phyloP scores from a whole-genome alignment of 352 stramenopile genomes.

The Globisporangium lucens region DNA sequence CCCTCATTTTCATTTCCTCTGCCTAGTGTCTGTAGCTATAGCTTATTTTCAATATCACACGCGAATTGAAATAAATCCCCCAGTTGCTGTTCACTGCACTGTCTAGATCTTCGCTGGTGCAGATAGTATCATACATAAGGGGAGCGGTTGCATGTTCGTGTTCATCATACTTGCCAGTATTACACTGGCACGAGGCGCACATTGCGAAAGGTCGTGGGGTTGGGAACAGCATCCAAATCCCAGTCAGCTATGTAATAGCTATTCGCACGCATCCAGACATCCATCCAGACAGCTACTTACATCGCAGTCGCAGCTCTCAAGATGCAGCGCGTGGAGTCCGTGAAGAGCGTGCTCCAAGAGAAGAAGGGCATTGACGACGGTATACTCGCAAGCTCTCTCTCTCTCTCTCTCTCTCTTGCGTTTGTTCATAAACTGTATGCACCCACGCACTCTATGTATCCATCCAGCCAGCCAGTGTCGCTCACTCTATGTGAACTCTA shows the following conservation, averaged over 20 bases:
- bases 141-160: too few species aligned
- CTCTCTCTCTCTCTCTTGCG: not conserved
- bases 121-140: too few species aligned
- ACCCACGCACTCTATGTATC: not conserved
- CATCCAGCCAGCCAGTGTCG: not conserved
- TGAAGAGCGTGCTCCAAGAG: conserved; percentile 28
- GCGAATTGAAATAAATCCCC: not conserved
- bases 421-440: not conserved
- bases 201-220: not conserved
- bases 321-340: conserved; percentile 31
- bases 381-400: not conserved
- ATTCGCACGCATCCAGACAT: too few species aligned
- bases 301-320: not conserved
- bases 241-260: too few species aligned
- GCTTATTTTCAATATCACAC: not conserved
- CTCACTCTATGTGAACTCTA: not conserved
- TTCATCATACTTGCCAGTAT: not conserved
- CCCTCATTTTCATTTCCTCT: not conserved
- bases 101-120: too few species aligned
- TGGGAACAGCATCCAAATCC: not conserved
- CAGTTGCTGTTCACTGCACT: too few species aligned
- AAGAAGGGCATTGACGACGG: conserved; percentile 21
- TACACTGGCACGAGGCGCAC: not conserved
- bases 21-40: not conserved
- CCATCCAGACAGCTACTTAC: not conserved